Evolutionary conservation across 2,329 filamentous ascomycete genomes (phyloP).

Genomic region (Fusarium sp.): DNA sequence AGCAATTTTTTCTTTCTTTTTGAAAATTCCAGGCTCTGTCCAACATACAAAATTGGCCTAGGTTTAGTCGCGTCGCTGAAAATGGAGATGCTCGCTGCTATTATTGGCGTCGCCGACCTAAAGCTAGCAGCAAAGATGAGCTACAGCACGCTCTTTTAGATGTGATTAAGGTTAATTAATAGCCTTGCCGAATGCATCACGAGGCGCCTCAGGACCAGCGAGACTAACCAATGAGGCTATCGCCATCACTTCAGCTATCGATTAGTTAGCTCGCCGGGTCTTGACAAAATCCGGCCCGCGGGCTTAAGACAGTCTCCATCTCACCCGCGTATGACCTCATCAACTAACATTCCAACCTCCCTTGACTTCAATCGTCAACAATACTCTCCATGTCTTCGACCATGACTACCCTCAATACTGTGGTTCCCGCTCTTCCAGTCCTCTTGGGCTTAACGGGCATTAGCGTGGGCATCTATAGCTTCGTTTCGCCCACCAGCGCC

Average conservation of each 20-base stretch:
- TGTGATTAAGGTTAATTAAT: neutral
- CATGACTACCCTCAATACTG: slow-evolving; percentile 1
- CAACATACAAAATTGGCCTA: too few relatives aligned
- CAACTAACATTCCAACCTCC: neutral
- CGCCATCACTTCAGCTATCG: neutral
- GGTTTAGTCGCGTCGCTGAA: too few relatives aligned
- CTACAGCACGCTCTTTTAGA: neutral
- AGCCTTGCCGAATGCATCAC: neutral
- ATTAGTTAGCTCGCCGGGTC: neutral
- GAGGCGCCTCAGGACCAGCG: neutral
- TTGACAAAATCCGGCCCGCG: neutral
- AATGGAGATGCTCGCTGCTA: too few relatives aligned
- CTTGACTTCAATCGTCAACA: neutral
- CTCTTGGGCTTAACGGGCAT: slow-evolving; percentile 21
- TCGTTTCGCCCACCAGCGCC: slow-evolving; percentile 23
- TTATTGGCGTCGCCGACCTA: too few relatives aligned
- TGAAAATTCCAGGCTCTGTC: too few relatives aligned
- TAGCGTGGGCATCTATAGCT: slow-evolving; percentile 33
- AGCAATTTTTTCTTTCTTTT: too few relatives aligned
- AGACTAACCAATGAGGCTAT: neutral
- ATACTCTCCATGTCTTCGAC: neutral
- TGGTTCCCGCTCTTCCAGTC: slow-evolving; percentile 20
- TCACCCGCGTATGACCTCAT: neutral
- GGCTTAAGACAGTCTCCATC: neutral
- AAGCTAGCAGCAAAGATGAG: neutral